phyloP scores from a whole-genome alignment of 2,329 filamentous ascomycete species.

The Fusarium sp. region DNA sequence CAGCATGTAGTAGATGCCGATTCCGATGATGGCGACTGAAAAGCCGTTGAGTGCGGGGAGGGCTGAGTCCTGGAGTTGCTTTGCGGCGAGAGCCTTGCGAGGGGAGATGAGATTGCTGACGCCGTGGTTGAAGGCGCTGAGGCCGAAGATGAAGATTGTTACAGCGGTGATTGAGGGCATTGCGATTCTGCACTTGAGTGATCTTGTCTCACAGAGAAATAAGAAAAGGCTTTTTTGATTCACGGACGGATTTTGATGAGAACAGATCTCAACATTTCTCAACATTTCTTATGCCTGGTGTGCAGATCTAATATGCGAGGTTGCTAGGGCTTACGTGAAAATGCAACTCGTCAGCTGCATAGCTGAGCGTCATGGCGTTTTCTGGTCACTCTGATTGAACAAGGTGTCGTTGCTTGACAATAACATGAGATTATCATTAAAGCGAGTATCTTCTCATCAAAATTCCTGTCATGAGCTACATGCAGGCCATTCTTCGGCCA shows the following conservation, averaged over 20 bases:
- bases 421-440: not conserved
- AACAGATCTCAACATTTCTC: not conserved
- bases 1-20: slow-evolving; percentile 19
- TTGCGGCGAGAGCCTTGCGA: slow-evolving; percentile 15
- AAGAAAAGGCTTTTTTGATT: rapidly evolving
- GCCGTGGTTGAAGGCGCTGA: slow-evolving; percentile 23
- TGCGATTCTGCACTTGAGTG: not conserved
- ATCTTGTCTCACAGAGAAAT: too few relatives aligned
- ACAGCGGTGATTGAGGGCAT: slow-evolving; percentile 6
- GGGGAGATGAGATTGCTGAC: slow-evolving; percentile 22
- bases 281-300: not conserved
- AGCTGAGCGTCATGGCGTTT: not conserved
- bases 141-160: slow-evolving; percentile 18
- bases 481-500: not conserved
- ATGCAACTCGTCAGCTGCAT: not conserved
- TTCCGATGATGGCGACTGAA: slow-evolving; percentile 21
- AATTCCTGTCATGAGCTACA: not conserved
- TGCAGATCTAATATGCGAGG: not conserved
- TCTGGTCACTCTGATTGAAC: not conserved
- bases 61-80: slow-evolving; percentile 13
- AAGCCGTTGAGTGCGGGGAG: slow-evolving; percentile 26
- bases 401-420: not conserved
- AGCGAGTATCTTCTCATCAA: not conserved
- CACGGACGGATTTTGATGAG: not conserved
- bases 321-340: not conserved